Evolutionary conservation across 345 rosid genomes (phyloP), one percentile per base, ranked within the genome.

Genomic region (Mangifera indica): DNA sequence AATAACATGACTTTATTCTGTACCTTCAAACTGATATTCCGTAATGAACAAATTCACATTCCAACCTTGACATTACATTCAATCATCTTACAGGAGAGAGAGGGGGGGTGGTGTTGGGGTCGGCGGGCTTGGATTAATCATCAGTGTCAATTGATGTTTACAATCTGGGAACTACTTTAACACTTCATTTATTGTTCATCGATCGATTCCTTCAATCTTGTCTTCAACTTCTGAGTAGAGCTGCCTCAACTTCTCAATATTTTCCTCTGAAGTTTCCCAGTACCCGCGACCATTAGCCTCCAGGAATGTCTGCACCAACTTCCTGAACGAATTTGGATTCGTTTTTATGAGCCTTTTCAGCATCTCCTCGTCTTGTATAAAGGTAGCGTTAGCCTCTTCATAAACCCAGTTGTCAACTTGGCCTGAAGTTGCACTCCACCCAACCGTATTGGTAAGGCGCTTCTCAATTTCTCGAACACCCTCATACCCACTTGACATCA

Each of bases 351-450:
- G 90, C 80, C 93, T 87, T 26, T 92, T 86, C 73, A 91, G 81
- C 98, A 92, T 95, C 70, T 91, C 91, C 87, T 95, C 93, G 58
- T 95, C 99, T 77, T 95, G 74, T 58, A 95, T 88, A 86, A 95
- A 95, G 2, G 99, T 95, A 8, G 98, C 24, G 87, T 92, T 95
- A 8, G 98, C 99, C 72, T 95, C 99, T 37, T 95, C 98, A 21
- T 95, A 91, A 0, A 92, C 99, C 98, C 98, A 92, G 75, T 95
- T 92, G 83, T 95, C 99, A 2, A 95, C 99, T 79, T 95, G 98
- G 40, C 99, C 98, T 0, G 98, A 95, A 0, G 99, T 95, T 67
- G 98, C 99, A 78, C 98, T 95, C 99, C 99, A 95, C 64, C 99
- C 99, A 3, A 95, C 99, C 0, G 97, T 95, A 65, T 95, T 92